These are phyloP conservation scores for Alternaria longipes DNA, from an alignment of 2,329 filamentous ascomycete species.

Conservation along the genomic window DNA sequence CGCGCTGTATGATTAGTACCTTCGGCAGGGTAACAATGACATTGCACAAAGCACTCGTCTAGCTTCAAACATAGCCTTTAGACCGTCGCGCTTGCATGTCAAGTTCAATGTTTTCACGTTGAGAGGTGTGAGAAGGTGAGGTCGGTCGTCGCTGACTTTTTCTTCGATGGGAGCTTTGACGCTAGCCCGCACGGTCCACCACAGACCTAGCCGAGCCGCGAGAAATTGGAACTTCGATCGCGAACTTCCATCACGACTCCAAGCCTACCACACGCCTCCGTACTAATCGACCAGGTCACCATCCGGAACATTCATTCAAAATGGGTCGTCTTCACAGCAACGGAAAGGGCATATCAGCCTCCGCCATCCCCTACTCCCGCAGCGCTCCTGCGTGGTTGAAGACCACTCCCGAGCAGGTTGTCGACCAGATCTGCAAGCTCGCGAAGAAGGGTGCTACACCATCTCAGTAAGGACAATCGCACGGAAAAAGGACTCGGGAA, in stretches of 20 bases:
- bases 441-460: constrained; percentile 98
- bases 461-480: constrained; percentile 67
- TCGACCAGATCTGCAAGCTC: constrained; percentile 99
- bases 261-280: constrained; percentile 34
- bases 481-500: neutral
- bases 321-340: constrained; percentile 99
- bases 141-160: constrained; percentile 21
- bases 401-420: constrained; percentile 97
- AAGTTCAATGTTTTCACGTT: neutral
- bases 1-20: constrained; percentile 32
- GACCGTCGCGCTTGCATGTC: neutral
- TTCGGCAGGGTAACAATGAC: constrained; percentile 33
- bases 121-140: constrained; percentile 6
- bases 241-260: constrained; percentile 27
- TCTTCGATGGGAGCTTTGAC: constrained; percentile 15
- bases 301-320: constrained; percentile 54
- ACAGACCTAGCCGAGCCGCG: constrained; percentile 30
- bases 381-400: constrained; percentile 94
- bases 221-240: constrained; percentile 30
- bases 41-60: neutral
- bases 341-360: constrained; percentile 98
- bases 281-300: constrained; percentile 37
- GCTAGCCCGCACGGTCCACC: constrained; percentile 21
- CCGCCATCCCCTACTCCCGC: constrained; percentile 96
- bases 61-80: constrained; percentile 2